Evolutionary conservation across 2,329 filamentous ascomycete species (phyloP).

Genomic region (Colletotrichum phormii): DNA sequence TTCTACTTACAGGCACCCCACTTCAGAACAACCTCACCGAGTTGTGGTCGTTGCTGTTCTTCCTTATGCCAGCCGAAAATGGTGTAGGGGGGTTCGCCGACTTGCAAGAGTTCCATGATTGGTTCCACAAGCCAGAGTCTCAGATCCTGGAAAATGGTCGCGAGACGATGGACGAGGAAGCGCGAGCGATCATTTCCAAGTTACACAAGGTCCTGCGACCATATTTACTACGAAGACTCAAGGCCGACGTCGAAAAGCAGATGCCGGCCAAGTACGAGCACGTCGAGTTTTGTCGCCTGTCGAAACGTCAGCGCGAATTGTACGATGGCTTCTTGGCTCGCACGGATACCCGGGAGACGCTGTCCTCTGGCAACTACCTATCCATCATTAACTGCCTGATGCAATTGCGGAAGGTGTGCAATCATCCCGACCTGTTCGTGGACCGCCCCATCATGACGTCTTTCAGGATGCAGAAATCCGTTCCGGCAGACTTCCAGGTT

Average conservation of each 20-base stretch:
- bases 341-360: slow-evolving; percentile 87
- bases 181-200: slow-evolving; percentile 90
- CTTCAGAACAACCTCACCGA: slow-evolving; percentile 97
- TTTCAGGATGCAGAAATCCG: slow-evolving; percentile 88
- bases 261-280: slow-evolving; percentile 99
- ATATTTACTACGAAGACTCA: slow-evolving; percentile 89
- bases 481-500: slow-evolving; percentile 78
- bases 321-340: slow-evolving; percentile 97
- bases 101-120: slow-evolving; percentile 94
- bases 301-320: slow-evolving; percentile 92
- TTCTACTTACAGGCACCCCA: slow-evolving; percentile 93
- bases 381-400: slow-evolving; percentile 99
- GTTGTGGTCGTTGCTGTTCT: slow-evolving; percentile 96
- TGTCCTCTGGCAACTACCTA: slow-evolving; percentile 93
- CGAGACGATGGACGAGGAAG: slow-evolving; percentile 94
- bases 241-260: slow-evolving; percentile 98
- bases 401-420: slow-evolving; percentile 97
- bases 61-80: slow-evolving; percentile 91
- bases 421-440: slow-evolving; percentile 96
- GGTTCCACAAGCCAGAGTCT: slow-evolving; percentile 94
- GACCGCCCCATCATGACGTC: slow-evolving; percentile 97
- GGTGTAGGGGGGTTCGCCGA: slow-evolving; percentile 92
- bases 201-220: slow-evolving; percentile 94
- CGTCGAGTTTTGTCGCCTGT: slow-evolving; percentile 93
- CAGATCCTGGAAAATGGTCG: slow-evolving; percentile 96